phyloP scores from a whole-genome alignment of 768 basidiomycete species.

The Russula sp. region DNA sequence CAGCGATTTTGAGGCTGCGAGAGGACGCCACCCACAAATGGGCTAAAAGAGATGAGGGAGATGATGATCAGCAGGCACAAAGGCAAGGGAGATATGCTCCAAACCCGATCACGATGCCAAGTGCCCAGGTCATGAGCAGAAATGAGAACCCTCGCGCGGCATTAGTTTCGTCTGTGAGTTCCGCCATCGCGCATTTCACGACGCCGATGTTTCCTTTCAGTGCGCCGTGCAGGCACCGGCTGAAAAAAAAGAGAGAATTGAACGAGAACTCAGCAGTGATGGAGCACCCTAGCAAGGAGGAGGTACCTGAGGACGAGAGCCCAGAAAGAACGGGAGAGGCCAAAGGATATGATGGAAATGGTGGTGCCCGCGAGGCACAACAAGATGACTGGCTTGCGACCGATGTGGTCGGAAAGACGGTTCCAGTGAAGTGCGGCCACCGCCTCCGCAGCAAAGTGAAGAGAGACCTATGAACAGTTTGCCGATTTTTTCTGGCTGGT shows the following conservation, averaged over 20 bases:
- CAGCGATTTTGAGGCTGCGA: slow-evolving; percentile 25
- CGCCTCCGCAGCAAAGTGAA: slow-evolving; percentile 42
- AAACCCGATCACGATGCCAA: slow-evolving; percentile 13
- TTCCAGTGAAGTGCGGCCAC: slow-evolving; percentile 43
- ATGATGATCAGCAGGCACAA: not conserved
- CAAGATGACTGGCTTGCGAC: slow-evolving; percentile 44
- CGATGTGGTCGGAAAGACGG: slow-evolving; percentile 39
- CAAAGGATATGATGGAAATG: slow-evolving; percentile 31
- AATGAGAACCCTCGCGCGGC: slow-evolving; percentile 35
- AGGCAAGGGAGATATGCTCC: not conserved
- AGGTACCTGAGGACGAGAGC: slow-evolving; percentile 26
- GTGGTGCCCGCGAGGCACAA: slow-evolving; percentile 30
- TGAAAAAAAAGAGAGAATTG: not conserved
- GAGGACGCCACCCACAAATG: slow-evolving; percentile 22
- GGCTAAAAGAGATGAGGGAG: slow-evolving; percentile 2
- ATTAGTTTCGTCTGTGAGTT: slow-evolving; percentile 57
- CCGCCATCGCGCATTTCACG: slow-evolving; percentile 39
- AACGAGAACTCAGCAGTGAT: no score
- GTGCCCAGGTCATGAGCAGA: slow-evolving; percentile 27
- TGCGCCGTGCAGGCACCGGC: slow-evolving; percentile 1
- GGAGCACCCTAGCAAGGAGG: no score
- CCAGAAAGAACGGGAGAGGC: slow-evolving; percentile 31
- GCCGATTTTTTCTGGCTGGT: no score
- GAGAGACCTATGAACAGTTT: slow-evolving; percentile 32
- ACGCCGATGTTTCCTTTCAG: slow-evolving; percentile 4